These are phyloP conservation scores for Xylariaceae sp. DNA, from an alignment of 2,329 filamentous ascomycete species.

Conservation along the genomic window DNA sequence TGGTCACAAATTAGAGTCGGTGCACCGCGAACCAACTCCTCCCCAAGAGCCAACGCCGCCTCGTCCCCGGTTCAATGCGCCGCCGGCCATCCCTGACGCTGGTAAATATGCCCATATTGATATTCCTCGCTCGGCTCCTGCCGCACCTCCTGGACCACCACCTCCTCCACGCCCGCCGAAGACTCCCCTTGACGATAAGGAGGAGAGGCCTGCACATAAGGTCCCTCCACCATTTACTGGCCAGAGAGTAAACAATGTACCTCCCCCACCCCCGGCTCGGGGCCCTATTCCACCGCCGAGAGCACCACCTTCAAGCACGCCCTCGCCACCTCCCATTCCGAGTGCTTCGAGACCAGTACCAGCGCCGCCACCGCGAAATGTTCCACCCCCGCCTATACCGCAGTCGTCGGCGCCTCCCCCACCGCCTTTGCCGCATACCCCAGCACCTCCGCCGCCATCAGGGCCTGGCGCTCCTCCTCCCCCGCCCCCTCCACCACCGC, in stretches of 20 bases:
- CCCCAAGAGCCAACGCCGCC: constrained; percentile 67
- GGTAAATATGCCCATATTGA: constrained; percentile 70
- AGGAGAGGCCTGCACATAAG: constrained; percentile 46
- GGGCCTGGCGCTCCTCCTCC: constrained; percentile 9
- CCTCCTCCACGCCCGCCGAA: constrained; percentile 66
- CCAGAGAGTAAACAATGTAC: constrained; percentile 51
- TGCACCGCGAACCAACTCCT: constrained; percentile 46
- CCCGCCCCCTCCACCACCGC: constrained; percentile 5
- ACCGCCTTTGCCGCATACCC: constrained; percentile 15
- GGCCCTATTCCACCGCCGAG: constrained; percentile 59
- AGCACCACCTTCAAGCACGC: constrained; percentile 27
- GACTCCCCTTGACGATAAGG: constrained; percentile 62
- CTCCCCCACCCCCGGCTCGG: constrained; percentile 70
- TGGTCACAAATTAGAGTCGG: constrained; percentile 42
- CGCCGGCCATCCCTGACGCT: constrained; percentile 82
- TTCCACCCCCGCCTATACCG: constrained; percentile 34
- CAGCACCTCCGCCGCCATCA: constrained; percentile 21
- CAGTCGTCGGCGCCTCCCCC: constrained; percentile 24
- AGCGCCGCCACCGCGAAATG: constrained; percentile 47
- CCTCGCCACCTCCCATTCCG: constrained; percentile 44
- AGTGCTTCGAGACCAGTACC: constrained; percentile 46
- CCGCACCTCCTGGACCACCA: constrained; percentile 50
- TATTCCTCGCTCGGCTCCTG: constrained; percentile 31
- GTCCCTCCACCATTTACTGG: constrained; percentile 77
- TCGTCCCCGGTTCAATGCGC: constrained; percentile 70